phyloP scores from a whole-genome alignment of 306 rosid genomes.

The Bauhinia variegata region DNA sequence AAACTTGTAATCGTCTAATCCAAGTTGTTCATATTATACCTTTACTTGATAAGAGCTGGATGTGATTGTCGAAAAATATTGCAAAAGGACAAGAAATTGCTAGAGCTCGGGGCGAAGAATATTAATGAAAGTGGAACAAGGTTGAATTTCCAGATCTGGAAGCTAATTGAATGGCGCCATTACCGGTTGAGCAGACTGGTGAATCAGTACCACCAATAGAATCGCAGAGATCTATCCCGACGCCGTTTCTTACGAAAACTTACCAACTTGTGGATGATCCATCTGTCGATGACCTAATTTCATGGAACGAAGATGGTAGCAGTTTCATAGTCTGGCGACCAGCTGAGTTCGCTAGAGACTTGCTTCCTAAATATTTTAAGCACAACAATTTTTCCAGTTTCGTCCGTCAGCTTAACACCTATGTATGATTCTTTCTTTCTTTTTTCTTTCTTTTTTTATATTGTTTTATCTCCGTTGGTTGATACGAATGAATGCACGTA shows the following conservation, averaged over 20 bases:
- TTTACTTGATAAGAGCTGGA: background rate
- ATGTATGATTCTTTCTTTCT: constrained; percentile 37
- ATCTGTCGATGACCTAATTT: constrained; percentile 70
- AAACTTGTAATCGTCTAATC: no score
- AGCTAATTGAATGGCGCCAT: constrained; percentile 57
- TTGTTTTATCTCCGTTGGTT: background rate
- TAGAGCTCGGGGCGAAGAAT: background rate
- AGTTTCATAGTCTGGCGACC: constrained; percentile 91
- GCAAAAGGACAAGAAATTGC: background rate
- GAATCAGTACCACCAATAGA: constrained; percentile 60
- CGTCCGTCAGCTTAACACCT: constrained; percentile 96
- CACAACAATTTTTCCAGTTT: constrained; percentile 96
- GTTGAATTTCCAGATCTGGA: constrained; percentile 54
- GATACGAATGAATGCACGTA: no score
- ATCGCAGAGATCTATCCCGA: constrained; percentile 84
- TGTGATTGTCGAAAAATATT: constrained; percentile 1
- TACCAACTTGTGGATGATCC: constrained; percentile 89
- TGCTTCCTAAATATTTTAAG: constrained; percentile 87
- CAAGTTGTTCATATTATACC: background rate
- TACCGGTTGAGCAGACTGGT: constrained; percentile 69
- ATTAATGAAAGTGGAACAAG: background rate
- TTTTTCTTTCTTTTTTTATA: background rate
- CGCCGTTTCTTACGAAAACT: constrained; percentile 87
- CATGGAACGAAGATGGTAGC: constrained; percentile 92
- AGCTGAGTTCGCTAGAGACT: constrained; percentile 96